Evolutionary conservation across 371 early-diverging fungal species (phyloP).

Genomic region (Mucor lusitanicus): DNA sequence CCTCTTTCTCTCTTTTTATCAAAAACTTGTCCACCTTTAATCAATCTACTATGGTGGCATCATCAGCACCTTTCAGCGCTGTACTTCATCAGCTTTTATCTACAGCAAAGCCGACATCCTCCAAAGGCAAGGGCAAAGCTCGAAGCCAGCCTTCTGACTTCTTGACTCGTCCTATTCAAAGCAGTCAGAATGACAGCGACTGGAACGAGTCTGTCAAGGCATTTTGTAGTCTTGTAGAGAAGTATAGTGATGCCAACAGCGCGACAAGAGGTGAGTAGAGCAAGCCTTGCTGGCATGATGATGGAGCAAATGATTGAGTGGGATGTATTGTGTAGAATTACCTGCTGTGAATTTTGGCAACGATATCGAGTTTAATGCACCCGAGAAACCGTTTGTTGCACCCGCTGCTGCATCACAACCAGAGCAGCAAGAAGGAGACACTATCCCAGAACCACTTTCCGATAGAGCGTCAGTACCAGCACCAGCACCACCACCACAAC

Average conservation of each 20-base stretch:
- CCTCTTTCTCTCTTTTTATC: neutral
- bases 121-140: conserved; percentile 16
- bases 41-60: neutral
- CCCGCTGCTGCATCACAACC: neutral
- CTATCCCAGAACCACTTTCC: neutral
- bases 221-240: conserved; percentile 15
- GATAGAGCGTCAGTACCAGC: neutral
- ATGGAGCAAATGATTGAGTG: too few relatives aligned
- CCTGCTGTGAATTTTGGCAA: conserved; percentile 7
- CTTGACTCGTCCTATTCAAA: neutral
- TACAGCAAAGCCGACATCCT: neutral
- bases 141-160: neutral
- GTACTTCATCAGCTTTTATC: conserved; percentile 13
- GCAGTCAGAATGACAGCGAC: neutral
- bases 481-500: neutral
- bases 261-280: neutral
- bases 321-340: neutral
- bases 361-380: conserved; percentile 10
- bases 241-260: neutral
- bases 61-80: neutral
- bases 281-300: neutral
- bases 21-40: neutral
- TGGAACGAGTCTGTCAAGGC: conserved; percentile 7
- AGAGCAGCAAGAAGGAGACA: neutral
- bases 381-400: conserved; percentile 5